These are phyloP conservation scores for Atractiella rhizophila DNA, from an alignment of 768 basidiomycete genomes.

Conservation along the genomic window DNA sequence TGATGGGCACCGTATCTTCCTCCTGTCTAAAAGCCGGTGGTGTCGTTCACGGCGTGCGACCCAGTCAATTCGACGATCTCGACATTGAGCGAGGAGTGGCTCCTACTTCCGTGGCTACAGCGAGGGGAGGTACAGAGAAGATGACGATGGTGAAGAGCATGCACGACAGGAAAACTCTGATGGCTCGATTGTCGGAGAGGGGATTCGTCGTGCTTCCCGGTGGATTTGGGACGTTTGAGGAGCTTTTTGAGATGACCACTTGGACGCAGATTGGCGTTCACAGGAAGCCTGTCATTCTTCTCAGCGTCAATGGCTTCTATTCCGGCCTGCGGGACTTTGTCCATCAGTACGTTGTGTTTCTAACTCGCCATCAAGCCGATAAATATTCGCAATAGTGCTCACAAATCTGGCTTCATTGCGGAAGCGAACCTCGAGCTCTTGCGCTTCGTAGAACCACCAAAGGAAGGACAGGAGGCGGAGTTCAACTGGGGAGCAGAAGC, in stretches of 20 bases:
- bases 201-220: constrained; percentile 79
- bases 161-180: constrained; percentile 26
- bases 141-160: constrained; percentile 6
- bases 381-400: no score
- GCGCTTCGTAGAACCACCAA: no score
- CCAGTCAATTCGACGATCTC: constrained; percentile 6
- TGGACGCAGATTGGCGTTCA: constrained; percentile 80
- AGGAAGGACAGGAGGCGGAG: no score
- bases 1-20: constrained; percentile 15
- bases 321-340: constrained; percentile 57
- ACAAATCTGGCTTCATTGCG: no score
- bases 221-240: constrained; percentile 86
- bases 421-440: no score
- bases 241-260: constrained; percentile 64
- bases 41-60: constrained; percentile 23
- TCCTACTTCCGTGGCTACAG: background rate
- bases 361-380: no score
- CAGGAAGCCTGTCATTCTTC: constrained; percentile 41
- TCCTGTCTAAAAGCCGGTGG: constrained; percentile 18
- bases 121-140: background rate
- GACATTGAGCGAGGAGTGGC: constrained; percentile 2
- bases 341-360: no score
- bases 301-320: constrained; percentile 69
- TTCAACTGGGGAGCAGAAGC: no score
- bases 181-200: constrained; percentile 46